Conservation (phyloP, 2,329 filamentous ascomycete genomes). For the Erysiphe pisi region DNA sequence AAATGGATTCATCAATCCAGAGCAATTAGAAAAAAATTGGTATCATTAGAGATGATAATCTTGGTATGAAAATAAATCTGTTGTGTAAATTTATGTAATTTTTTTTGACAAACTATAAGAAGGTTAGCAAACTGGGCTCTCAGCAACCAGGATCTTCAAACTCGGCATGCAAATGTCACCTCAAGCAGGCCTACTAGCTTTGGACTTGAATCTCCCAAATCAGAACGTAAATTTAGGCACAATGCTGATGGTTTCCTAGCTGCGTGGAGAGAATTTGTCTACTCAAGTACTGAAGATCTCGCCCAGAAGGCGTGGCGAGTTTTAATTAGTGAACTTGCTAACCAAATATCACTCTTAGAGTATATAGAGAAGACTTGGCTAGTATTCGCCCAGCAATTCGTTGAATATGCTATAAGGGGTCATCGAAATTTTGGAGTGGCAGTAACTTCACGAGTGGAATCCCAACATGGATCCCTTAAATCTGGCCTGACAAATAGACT, state of each 20-base stretch:
- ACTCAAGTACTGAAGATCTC: neutral
- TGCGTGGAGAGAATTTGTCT: conserved; percentile 17
- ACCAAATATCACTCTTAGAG: neutral
- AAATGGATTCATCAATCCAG: neutral
- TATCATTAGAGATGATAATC: neutral
- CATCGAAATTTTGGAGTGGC: too few species aligned
- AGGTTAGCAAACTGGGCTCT: conserved; percentile 10
- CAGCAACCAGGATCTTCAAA: conserved; percentile 10
- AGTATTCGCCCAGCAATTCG: neutral
- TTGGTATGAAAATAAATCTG: neutral
- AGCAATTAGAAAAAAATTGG: neutral
- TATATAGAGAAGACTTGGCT: conserved; percentile 9
- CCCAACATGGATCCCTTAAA: too few species aligned
- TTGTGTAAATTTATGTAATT: neutral
- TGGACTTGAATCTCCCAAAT: neutral
- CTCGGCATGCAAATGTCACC: neutral
- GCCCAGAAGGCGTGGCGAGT: neutral
- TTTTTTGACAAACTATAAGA: neutral
- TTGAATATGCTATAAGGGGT: too few species aligned
- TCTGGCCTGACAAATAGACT: too few species aligned
- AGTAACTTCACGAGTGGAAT: too few species aligned
- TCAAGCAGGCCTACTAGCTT: conserved; percentile 1
- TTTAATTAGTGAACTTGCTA: neutral
- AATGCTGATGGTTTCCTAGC: conserved; percentile 9
- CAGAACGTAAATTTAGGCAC: neutral